A percentile compares a stretch with the other conserved stretches of the same genome.
These are phyloP conservation scores for Paramecium bursaria DNA, from an alignment of 73 alveolate genomes.

Conservation along the genomic window DNA sequence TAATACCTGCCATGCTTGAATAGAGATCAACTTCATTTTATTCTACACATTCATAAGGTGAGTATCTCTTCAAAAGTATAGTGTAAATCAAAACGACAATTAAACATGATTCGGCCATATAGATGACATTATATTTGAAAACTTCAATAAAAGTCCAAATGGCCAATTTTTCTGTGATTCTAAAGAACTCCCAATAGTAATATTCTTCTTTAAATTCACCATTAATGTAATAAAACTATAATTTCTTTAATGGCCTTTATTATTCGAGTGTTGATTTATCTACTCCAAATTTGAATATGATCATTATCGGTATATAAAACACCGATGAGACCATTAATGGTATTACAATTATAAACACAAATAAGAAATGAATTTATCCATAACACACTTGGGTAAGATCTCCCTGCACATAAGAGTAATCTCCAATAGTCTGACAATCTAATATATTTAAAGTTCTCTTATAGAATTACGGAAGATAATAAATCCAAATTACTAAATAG, in stretches of 20 bases:
- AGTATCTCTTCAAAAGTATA: not conserved
- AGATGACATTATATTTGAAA: not conserved
- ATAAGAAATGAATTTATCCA: constrained; percentile 44
- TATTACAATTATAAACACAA: constrained; percentile 1
- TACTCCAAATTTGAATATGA: not conserved
- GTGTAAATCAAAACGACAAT: constrained; percentile 33
- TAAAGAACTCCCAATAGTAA: constrained; percentile 54
- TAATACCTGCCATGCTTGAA: constrained; percentile 20
- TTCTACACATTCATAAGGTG: constrained; percentile 49
- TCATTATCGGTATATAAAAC: constrained; percentile 26
- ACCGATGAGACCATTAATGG: constrained; percentile 36
- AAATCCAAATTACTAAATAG: constrained; percentile 31
- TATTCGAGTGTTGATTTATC: not conserved
- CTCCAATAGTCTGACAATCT: constrained; percentile 40
- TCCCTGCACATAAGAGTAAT: constrained; percentile 19
- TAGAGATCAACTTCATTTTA: constrained; percentile 30
- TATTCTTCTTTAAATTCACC: constrained; percentile 49
- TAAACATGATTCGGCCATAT: constrained; percentile 49
- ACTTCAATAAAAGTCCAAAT: constrained; percentile 31
- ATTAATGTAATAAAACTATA: constrained; percentile 41
- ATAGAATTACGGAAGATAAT: constrained; percentile 36
- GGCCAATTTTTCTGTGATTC: constrained; percentile 9
- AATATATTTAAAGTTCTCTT: constrained; percentile 12
- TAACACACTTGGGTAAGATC: constrained; percentile 43
- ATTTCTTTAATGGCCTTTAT: constrained; percentile 23